Conservation (phyloP, 768 basidiomycete species). For the Cystofilobasidium macerans region DNA sequence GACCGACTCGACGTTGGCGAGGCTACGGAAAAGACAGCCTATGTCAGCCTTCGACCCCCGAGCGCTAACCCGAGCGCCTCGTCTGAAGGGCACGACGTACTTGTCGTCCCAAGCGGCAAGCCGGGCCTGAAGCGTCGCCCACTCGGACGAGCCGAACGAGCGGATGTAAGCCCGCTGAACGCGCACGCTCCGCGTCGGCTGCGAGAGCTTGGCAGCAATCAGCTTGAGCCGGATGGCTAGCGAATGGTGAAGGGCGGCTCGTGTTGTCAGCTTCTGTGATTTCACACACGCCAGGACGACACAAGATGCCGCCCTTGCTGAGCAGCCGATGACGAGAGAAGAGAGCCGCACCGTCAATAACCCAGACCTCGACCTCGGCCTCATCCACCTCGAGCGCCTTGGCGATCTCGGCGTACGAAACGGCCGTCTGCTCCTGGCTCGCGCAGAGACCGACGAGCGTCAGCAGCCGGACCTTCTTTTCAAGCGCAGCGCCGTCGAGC, state of each 20-base stretch:
- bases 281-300: too few relatives aligned
- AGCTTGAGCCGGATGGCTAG: conserved; percentile 76
- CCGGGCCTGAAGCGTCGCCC: conserved; percentile 64
- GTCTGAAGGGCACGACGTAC: conserved; percentile 5
- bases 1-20: conserved; percentile 19
- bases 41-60: too few relatives aligned
- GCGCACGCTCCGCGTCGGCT: conserved; percentile 60
- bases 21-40: not conserved
- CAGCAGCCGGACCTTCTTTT: conserved; percentile 68
- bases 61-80: too few relatives aligned
- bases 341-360: conserved; percentile 60
- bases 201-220: conserved; percentile 70
- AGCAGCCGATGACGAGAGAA: not conserved
- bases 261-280: too few relatives aligned
- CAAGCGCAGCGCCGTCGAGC: conserved; percentile 9
- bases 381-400: conserved; percentile 54
- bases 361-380: conserved; percentile 70
- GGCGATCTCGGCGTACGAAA: conserved; percentile 61
- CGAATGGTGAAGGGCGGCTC: too few relatives aligned
- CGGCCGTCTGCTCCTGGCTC: conserved; percentile 59
- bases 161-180: conserved; percentile 64
- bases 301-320: too few relatives aligned
- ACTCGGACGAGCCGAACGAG: conserved; percentile 64
- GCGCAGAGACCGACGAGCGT: conserved; percentile 59
- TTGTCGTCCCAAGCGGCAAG: conserved; percentile 67